Evolutionary conservation across 2,329 filamentous ascomycete species (phyloP).

Genomic region (Aspergillus thermomutatus): DNA sequence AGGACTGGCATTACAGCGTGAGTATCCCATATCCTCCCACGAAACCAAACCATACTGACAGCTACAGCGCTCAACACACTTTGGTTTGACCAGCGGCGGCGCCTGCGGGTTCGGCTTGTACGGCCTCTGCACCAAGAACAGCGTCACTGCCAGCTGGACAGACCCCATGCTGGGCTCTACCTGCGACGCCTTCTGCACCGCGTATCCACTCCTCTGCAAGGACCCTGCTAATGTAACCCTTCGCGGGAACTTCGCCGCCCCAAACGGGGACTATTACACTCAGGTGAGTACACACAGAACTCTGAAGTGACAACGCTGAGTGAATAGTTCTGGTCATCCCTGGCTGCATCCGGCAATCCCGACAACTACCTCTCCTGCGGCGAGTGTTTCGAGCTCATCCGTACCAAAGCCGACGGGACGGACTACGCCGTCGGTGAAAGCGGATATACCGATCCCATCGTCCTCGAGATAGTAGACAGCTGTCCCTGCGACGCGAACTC

Average conservation of each 20-base stretch:
- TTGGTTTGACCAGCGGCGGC: too few species aligned
- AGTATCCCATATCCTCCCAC: too few species aligned
- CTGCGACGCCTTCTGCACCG: background rate
- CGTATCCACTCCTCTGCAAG: background rate
- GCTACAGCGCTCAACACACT: too few species aligned
- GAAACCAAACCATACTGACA: too few species aligned
- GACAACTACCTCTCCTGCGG: background rate
- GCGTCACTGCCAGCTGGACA: too few species aligned
- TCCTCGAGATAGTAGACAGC: background rate
- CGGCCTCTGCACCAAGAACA: too few species aligned
- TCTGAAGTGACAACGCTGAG: too few species aligned
- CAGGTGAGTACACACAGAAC: background rate
- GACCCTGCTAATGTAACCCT: background rate
- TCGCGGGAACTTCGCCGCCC: background rate
- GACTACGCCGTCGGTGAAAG: background rate
- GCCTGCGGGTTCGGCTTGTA: too few species aligned
- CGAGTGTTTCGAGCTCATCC: background rate
- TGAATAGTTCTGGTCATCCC: background rate
- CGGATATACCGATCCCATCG: background rate
- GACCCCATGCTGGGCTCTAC: too few species aligned
- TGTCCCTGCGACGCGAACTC: background rate
- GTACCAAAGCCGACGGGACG: background rate
- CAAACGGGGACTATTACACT: background rate
- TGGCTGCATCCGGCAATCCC: background rate
- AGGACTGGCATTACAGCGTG: too few species aligned